A percentile compares a stretch with the other conserved stretches of the same genome.
Evolutionary conservation across 2,329 filamentous ascomycete species (phyloP).

Genomic region (Pleochaeta shiraiana): DNA sequence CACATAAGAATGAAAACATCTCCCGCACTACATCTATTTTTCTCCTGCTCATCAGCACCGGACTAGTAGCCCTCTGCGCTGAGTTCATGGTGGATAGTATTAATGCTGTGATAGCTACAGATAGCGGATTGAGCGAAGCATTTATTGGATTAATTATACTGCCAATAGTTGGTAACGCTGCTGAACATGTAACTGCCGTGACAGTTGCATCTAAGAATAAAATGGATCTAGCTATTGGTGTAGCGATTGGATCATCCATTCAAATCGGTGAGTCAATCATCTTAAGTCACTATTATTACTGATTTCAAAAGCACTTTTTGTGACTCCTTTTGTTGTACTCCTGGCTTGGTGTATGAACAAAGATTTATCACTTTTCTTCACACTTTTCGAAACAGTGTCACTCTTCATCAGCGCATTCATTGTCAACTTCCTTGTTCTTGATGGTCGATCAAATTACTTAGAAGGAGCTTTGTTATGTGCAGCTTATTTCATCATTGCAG

Average conservation of each 20-base stretch:
- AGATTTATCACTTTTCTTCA: conserved; percentile 67
- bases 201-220: conserved; percentile 54
- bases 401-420: conserved; percentile 70
- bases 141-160: conserved; percentile 54
- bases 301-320: conserved; percentile 29
- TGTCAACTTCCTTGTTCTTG: conserved; percentile 70
- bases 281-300: conserved; percentile 3
- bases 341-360: conserved; percentile 46
- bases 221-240: conserved; percentile 53
- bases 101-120: conserved; percentile 33
- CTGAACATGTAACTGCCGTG: conserved; percentile 50
- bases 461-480: conserved; percentile 51
- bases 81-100: conserved; percentile 51
- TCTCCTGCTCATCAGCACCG: conserved; percentile 41
- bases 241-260: conserved; percentile 48
- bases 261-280: conserved; percentile 32
- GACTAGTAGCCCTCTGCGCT: conserved; percentile 43
- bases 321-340: conserved; percentile 48
- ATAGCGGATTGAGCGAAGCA: conserved; percentile 33
- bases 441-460: conserved; percentile 70
- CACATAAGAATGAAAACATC: conserved; percentile 25
- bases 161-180: conserved; percentile 52
- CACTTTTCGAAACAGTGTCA: conserved; percentile 71
- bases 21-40: conserved; percentile 34
- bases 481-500: conserved; percentile 44